A percentile compares a stretch with the other conserved stretches of the same genome.
These are phyloP conservation scores for Sclerotinia glacialis DNA, from an alignment of 2,329 filamentous ascomycete genomes.

Conservation along the genomic window DNA sequence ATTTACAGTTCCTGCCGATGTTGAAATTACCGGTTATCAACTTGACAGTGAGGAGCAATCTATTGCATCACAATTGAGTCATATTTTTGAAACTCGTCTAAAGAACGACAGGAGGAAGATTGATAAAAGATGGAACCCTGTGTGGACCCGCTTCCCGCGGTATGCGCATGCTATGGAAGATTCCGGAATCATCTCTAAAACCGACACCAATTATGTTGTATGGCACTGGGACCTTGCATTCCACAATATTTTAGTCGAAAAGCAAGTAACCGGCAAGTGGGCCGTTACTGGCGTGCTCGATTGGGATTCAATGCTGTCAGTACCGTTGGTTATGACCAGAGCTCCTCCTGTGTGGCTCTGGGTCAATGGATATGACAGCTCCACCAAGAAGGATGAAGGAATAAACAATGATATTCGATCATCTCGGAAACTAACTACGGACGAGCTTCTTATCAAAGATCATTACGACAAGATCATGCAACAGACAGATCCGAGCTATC, in stretches of 20 bases:
- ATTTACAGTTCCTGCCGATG: background rate
- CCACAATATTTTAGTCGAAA: constrained; percentile 24
- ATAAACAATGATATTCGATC: constrained; percentile 19
- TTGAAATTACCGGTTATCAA: background rate
- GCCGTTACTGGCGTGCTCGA: constrained; percentile 28
- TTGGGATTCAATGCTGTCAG: constrained; percentile 27
- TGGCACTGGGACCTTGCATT: constrained; percentile 31
- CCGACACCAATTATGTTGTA: constrained; percentile 19
- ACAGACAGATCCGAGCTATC: background rate
- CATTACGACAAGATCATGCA: constrained; percentile 8
- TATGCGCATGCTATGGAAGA: too few relatives aligned
- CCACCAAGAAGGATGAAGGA: too few relatives aligned
- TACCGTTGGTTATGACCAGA: constrained; percentile 24
- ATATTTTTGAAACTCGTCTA: constrained; percentile 6
- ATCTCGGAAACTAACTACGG: constrained; percentile 20
- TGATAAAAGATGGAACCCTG: too few relatives aligned
- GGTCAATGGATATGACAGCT: constrained; percentile 23
- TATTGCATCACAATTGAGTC: constrained; percentile 5
- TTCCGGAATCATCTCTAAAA: constrained; percentile 19
- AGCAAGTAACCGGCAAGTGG: background rate
- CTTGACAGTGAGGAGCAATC: constrained; percentile 11
- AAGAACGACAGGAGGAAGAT: background rate
- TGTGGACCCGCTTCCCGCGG: too few relatives aligned
- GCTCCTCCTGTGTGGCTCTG: constrained; percentile 28
- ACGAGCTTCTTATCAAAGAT: constrained; percentile 30